These are phyloP conservation scores for Grosmannia serpens DNA, from an alignment of 2,329 filamentous ascomycete species.

Conservation along the genomic window DNA sequence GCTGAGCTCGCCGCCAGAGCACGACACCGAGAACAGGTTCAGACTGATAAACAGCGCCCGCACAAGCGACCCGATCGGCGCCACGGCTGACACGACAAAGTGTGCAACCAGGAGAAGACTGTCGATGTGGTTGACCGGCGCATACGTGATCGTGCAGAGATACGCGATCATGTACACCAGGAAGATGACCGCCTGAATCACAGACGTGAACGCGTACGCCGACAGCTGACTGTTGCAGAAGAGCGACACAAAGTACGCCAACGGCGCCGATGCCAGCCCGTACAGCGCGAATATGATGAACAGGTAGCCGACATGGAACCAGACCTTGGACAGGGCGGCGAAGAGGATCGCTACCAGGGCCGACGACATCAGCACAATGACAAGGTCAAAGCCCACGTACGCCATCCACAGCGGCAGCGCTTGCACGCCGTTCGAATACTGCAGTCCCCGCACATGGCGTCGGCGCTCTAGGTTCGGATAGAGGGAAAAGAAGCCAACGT, in stretches of 20 bases:
- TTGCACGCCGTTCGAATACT: conserved; percentile 86
- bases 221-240: conserved; percentile 69
- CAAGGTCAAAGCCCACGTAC: conserved; percentile 70
- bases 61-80: conserved; percentile 66
- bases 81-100: conserved; percentile 61
- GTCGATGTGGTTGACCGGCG: conserved; percentile 59
- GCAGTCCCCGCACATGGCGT: conserved; percentile 66
- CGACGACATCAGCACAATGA: conserved; percentile 56
- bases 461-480: conserved; percentile 81
- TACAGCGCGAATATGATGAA: conserved; percentile 75
- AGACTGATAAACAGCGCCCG: conserved; percentile 65
- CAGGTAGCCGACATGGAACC: conserved; percentile 71
- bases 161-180: conserved; percentile 62
- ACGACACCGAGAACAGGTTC: conserved; percentile 76
- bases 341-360: conserved; percentile 60
- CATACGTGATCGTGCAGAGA: conserved; percentile 62
- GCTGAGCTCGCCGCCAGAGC: conserved; percentile 51
- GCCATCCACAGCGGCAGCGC: conserved; percentile 76
- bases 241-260: conserved; percentile 73
- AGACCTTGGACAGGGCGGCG: conserved; percentile 49
- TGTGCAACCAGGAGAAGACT: conserved; percentile 55
- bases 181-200: conserved; percentile 61
- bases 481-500: conserved; percentile 76
- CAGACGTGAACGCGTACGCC: conserved; percentile 73
- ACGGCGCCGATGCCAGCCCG: conserved; percentile 62